These are phyloP conservation scores for Dioszegia hungarica DNA, from an alignment of 768 basidiomycete species.

Conservation along the genomic window DNA sequence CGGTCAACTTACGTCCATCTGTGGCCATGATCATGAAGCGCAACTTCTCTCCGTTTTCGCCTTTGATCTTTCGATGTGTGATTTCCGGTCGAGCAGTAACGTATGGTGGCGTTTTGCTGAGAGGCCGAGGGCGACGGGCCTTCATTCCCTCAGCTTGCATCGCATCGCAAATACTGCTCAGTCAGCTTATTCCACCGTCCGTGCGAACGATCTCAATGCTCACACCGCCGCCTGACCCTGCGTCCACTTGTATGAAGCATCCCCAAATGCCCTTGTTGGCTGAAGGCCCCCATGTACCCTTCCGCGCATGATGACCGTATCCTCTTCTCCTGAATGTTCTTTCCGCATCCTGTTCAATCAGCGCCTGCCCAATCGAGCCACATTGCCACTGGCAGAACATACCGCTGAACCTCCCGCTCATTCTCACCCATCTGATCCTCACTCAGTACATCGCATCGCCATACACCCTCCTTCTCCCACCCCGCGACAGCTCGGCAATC, in stretches of 20 bases:
- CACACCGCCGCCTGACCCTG: constrained; percentile 30
- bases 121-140: constrained; percentile 19
- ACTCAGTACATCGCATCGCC: constrained; percentile 88
- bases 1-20: constrained; percentile 42
- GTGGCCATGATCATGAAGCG: constrained; percentile 47
- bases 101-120: constrained; percentile 41
- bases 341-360: constrained; percentile 28
- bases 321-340: constrained; percentile 43
- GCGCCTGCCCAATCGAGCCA: neutral
- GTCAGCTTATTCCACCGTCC: neutral
- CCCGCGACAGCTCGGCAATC: constrained; percentile 96
- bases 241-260: constrained; percentile 48
- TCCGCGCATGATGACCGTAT: constrained; percentile 41
- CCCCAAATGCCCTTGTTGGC: constrained; percentile 48
- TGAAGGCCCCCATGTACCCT: constrained; percentile 44
- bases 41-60: constrained; percentile 32
- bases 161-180: constrained; percentile 15
- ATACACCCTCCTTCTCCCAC: constrained; percentile 75
- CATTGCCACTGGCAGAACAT: constrained; percentile 16
- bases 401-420: constrained; percentile 77
- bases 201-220: constrained; percentile 7
- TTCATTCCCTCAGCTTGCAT: constrained; percentile 11
- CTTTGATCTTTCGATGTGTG: constrained; percentile 33
- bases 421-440: constrained; percentile 97
- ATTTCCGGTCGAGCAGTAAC: constrained; percentile 46